These are phyloP conservation scores for Basipetospora chlamydospora DNA, from an alignment of 2,329 filamentous ascomycete species.

Conservation along the genomic window DNA sequence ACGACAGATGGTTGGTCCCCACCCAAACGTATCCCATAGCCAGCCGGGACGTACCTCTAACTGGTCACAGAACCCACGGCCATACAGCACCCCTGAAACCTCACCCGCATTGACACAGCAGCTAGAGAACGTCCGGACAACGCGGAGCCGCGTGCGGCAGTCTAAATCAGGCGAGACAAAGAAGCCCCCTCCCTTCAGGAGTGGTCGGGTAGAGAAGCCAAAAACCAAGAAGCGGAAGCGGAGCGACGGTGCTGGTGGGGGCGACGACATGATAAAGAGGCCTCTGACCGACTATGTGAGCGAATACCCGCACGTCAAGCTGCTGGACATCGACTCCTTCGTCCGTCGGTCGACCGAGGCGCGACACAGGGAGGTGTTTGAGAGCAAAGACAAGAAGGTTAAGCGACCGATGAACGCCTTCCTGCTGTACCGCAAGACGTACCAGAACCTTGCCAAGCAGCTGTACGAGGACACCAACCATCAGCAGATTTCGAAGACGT, in stretches of 20 bases:
- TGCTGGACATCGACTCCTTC: constrained; percentile 68
- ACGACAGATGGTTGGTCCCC: too few relatives aligned
- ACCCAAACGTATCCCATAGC: background rate
- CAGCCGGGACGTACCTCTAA: background rate
- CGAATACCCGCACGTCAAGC: constrained; percentile 42
- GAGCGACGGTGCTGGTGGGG: constrained; percentile 22
- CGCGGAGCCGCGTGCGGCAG: constrained; percentile 6
- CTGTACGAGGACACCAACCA: constrained; percentile 82
- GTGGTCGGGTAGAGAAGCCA: constrained; percentile 7
- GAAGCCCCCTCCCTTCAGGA: background rate
- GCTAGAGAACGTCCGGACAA: constrained; percentile 16
- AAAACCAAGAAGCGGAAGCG: constrained; percentile 13
- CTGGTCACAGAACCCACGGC: constrained; percentile 13
- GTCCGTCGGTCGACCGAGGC: constrained; percentile 56
- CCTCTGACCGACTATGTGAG: constrained; percentile 60
- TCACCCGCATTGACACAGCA: constrained; percentile 29
- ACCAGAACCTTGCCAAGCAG: constrained; percentile 71
- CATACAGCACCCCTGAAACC: constrained; percentile 35
- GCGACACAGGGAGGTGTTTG: constrained; percentile 52
- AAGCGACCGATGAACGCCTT: constrained; percentile 95
- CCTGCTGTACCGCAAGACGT: constrained; percentile 92
- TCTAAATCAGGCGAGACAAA: constrained; percentile 10
- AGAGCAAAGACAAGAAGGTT: constrained; percentile 61
- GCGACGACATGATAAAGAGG: constrained; percentile 40
- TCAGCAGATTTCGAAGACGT: constrained; percentile 79